These are phyloP conservation scores for Metschnikowia sp. DNA, from an alignment of 805 yeast genomes.

Conservation along the genomic window DNA sequence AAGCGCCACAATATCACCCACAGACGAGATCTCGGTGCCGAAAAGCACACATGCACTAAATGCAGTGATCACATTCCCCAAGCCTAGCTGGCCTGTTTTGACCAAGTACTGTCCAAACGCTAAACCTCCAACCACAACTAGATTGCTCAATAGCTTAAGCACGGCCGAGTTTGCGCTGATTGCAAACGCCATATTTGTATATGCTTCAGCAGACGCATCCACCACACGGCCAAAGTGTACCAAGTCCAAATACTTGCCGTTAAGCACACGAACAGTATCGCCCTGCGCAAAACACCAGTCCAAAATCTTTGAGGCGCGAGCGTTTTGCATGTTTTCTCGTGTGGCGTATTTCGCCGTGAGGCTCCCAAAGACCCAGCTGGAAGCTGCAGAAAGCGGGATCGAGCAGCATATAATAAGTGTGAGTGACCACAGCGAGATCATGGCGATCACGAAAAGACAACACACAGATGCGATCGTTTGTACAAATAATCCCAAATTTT, in stretches of 20 bases:
- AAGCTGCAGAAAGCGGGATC: slow-evolving; percentile 59
- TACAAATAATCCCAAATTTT: slow-evolving; percentile 55
- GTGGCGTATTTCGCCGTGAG: slow-evolving; percentile 48
- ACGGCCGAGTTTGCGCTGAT: slow-evolving; percentile 55
- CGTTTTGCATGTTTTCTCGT: slow-evolving; percentile 54
- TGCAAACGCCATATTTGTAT: slow-evolving; percentile 43
- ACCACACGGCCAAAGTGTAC: slow-evolving; percentile 38
- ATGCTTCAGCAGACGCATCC: slow-evolving; percentile 35
- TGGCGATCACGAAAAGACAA: slow-evolving; percentile 59
- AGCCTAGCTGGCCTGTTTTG: slow-evolving; percentile 41
- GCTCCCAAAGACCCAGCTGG: slow-evolving; percentile 50
- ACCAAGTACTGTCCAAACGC: slow-evolving; percentile 84
- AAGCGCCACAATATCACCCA: slow-evolving; percentile 55
- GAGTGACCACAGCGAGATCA: slow-evolving; percentile 80
- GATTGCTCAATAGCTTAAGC: slow-evolving; percentile 53
- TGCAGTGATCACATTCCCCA: slow-evolving; percentile 74
- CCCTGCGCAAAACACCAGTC: slow-evolving; percentile 70
- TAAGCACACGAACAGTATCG: slow-evolving; percentile 57
- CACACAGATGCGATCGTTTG: slow-evolving; percentile 52
- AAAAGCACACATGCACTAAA: slow-evolving; percentile 76
- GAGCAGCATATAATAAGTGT: slow-evolving; percentile 75
- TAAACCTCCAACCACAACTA: slow-evolving; percentile 87
- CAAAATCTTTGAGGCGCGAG: slow-evolving; percentile 55
- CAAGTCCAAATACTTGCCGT: slow-evolving; percentile 53
- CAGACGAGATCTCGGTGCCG: slow-evolving; percentile 55